Percentiles rank a stretch among this genome's conserved stretches.
phyloP scores from a whole-genome alignment of 495 filamentous ascomycete genomes.

The Lasiosphaeris hirsuta region DNA sequence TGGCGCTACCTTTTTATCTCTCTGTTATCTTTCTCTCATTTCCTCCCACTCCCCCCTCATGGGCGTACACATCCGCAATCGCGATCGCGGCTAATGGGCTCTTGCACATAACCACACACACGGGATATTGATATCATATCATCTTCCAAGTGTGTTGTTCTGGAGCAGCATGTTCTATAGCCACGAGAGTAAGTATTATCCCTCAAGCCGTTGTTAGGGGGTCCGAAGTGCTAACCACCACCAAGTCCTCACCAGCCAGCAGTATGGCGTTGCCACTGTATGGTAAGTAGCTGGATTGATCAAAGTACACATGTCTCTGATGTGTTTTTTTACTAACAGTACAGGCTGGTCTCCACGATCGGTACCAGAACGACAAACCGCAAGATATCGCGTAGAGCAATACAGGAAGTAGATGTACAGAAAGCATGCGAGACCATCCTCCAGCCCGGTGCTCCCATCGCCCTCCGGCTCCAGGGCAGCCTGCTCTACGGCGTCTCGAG shows the following conservation, averaged over 20 bases:
- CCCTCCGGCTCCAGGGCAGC: slow-evolving; percentile 86
- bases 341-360: slow-evolving; percentile 88
- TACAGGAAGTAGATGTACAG: slow-evolving; percentile 79
- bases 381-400: slow-evolving; percentile 80
- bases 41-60: too few species aligned
- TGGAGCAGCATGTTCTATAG: slow-evolving; percentile 77
- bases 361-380: slow-evolving; percentile 62
- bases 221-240: neutral
- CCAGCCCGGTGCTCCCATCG: slow-evolving; percentile 81
- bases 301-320: neutral
- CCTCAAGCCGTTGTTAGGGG: slow-evolving; percentile 7
- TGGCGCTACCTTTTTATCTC: neutral
- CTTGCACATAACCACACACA: too few species aligned
- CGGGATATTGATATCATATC: too few species aligned
- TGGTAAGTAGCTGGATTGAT: slow-evolving; percentile 57
- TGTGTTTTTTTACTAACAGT: neutral
- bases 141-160: neutral
- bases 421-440: slow-evolving; percentile 86
- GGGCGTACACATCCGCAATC: too few species aligned
- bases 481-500: slow-evolving; percentile 81
- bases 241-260: slow-evolving; percentile 78
- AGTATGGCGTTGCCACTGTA: slow-evolving; percentile 90
- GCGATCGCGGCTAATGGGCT: too few species aligned
- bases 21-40: neutral
- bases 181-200: slow-evolving; percentile 67